phyloP scores from a whole-genome alignment of 306 rosid genomes.

The Neltuma alba region DNA sequence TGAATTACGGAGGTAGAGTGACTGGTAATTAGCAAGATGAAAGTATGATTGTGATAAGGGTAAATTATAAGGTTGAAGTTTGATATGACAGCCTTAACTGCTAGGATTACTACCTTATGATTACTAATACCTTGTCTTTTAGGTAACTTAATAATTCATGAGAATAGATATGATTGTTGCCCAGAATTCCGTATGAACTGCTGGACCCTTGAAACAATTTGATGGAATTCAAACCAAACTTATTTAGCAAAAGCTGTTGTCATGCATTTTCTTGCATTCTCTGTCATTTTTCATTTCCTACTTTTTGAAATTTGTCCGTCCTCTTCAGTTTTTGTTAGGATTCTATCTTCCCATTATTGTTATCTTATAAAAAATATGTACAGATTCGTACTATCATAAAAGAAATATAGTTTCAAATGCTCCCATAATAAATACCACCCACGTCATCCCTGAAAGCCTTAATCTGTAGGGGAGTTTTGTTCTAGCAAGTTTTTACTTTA shows the following conservation, averaged over 20 bases:
- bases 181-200: neutral
- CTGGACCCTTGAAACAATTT: neutral
- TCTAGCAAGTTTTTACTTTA: slow-evolving; percentile 2
- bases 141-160: neutral
- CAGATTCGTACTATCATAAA: neutral
- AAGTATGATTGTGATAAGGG: neutral
- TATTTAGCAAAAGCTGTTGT: neutral
- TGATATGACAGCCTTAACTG: neutral
- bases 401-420: neutral
- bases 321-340: neutral
- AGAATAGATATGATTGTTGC: neutral
- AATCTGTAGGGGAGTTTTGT: neutral
- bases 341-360: neutral
- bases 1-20: neutral
- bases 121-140: neutral
- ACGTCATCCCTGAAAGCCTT: slow-evolving; percentile 6
- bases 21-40: neutral
- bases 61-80: neutral
- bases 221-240: neutral
- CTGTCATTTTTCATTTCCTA: neutral
- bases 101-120: neutral
- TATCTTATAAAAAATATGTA: neutral
- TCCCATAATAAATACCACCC: slow-evolving; percentile 19
- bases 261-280: neutral
- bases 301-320: neutral